Evolutionary conservation across 192 early-diverging fungal species (phyloP).

Genomic region (Spizellomyces punctatus): DNA sequence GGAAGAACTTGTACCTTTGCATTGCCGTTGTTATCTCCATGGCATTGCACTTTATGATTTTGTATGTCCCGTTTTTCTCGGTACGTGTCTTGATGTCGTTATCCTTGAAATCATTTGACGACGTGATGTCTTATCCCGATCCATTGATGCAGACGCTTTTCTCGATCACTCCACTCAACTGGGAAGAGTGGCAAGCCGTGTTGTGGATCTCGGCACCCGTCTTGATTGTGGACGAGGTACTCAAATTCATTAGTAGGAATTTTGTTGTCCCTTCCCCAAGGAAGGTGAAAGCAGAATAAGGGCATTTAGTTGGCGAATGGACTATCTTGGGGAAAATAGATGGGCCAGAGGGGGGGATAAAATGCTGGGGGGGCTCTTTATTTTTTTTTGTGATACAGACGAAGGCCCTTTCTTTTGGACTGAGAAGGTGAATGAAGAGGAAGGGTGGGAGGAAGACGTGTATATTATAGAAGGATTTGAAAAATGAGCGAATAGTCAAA

Average conservation of each 20-base stretch:
- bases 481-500: too few relatives aligned
- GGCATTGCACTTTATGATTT: constrained; percentile 92
- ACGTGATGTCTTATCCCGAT: background rate
- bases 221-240: constrained; percentile 86
- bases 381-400: too few relatives aligned
- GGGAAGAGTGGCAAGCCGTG: constrained; percentile 89
- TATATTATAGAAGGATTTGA: too few relatives aligned
- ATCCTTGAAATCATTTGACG: background rate
- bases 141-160: constrained; percentile 63
- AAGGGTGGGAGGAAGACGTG: too few relatives aligned
- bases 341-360: too few relatives aligned
- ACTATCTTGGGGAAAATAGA: too few relatives aligned
- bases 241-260: constrained; percentile 68
- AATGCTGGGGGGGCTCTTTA: too few relatives aligned
- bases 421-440: too few relatives aligned
- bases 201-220: constrained; percentile 88
- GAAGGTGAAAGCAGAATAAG: too few relatives aligned
- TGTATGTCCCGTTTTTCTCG: constrained; percentile 97
- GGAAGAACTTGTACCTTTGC: constrained; percentile 88
- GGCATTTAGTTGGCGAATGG: too few relatives aligned
- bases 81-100: constrained; percentile 24
- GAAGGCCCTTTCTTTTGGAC: too few relatives aligned
- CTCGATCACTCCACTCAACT: constrained; percentile 84
- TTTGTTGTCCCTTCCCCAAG: background rate
- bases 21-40: constrained; percentile 85